These are phyloP conservation scores for Aspergillus tamarii DNA, from an alignment of 2,329 filamentous ascomycete genomes.

Conservation along the genomic window DNA sequence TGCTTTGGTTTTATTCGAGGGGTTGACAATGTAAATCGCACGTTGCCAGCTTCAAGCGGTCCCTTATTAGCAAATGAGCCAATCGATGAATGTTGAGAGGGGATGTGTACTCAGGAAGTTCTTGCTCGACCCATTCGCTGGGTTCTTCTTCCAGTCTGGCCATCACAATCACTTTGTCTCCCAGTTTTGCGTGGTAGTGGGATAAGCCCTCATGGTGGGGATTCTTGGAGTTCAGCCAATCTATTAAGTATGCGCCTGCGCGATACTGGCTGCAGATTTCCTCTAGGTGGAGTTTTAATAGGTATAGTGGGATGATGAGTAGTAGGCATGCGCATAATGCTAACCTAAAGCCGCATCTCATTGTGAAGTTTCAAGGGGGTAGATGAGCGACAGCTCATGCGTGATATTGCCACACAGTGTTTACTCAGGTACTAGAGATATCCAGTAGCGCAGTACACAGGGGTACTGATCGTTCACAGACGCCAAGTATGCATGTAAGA, in stretches of 20 bases:
- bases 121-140: slow-evolving; percentile 48
- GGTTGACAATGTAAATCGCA: slow-evolving; percentile 50
- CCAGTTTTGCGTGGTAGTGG: slow-evolving; percentile 14
- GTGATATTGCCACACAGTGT: not conserved
- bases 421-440: not conserved
- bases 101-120: slow-evolving; percentile 49
- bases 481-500: not conserved
- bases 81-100: not conserved
- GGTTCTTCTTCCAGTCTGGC: slow-evolving; percentile 48
- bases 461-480: not conserved
- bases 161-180: slow-evolving; percentile 49
- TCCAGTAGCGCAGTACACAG: not conserved
- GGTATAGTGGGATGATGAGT: slow-evolving; percentile 32
- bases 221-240: slow-evolving; percentile 30
- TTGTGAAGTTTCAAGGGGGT: slow-evolving; percentile 16
- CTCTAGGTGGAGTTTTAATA: slow-evolving; percentile 36
- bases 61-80: not conserved
- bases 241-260: slow-evolving; percentile 39
- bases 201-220: slow-evolving; percentile 3
- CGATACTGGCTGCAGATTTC: slow-evolving; percentile 41
- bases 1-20: slow-evolving; percentile 27
- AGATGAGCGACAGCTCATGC: not conserved
- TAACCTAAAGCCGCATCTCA: slow-evolving; percentile 37
- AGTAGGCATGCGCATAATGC: slow-evolving; percentile 27
- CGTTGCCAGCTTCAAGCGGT: slow-evolving; percentile 45